Conservation (phyloP, 257 asterid genomes). For the Ajuga chamaepitys region DNA sequence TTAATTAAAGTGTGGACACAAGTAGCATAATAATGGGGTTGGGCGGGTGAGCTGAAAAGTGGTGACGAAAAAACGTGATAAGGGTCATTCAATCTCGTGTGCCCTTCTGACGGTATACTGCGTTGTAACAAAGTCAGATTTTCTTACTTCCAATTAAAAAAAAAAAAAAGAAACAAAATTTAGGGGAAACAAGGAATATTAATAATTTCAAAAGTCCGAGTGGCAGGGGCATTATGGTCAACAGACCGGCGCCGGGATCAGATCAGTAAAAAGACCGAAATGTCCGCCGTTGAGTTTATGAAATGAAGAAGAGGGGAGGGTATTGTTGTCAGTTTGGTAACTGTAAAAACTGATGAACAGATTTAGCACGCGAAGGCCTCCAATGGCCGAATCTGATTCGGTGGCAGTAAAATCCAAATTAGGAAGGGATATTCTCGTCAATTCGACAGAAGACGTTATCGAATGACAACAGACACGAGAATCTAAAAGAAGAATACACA, state of each 20-base stretch:
- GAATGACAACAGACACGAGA: conserved; percentile 27
- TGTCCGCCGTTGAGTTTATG: background rate
- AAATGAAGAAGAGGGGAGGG: conserved; percentile 24
- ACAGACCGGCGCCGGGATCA: conserved; percentile 13
- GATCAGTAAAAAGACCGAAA: conserved; percentile 3
- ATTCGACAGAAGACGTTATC: conserved; percentile 7
- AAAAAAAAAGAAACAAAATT: background rate
- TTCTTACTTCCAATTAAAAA: background rate
- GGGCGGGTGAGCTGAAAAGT: conserved; percentile 19
- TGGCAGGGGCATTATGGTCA: conserved; percentile 25
- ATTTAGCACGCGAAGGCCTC: conserved; percentile 9
- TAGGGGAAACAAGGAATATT: background rate
- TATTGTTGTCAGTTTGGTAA: conserved; percentile 7
- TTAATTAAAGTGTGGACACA: conserved; percentile 15
- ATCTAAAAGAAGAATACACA: background rate
- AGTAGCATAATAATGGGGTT: conserved; percentile 25
- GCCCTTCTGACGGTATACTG: too few relatives aligned
- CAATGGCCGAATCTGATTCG: conserved; percentile 34
- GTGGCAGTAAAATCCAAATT: conserved; percentile 27
- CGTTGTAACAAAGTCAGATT: conserved; percentile 33
- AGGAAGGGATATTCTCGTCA: conserved; percentile 30
- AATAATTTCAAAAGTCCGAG: background rate
- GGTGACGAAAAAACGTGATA: conserved; percentile 29
- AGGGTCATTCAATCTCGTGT: conserved; percentile 27
- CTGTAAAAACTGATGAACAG: conserved; percentile 7